These are phyloP conservation scores for Candida pseudocylindracea DNA, from an alignment of 1,139 yeast genomes.

Conservation along the genomic window DNA sequence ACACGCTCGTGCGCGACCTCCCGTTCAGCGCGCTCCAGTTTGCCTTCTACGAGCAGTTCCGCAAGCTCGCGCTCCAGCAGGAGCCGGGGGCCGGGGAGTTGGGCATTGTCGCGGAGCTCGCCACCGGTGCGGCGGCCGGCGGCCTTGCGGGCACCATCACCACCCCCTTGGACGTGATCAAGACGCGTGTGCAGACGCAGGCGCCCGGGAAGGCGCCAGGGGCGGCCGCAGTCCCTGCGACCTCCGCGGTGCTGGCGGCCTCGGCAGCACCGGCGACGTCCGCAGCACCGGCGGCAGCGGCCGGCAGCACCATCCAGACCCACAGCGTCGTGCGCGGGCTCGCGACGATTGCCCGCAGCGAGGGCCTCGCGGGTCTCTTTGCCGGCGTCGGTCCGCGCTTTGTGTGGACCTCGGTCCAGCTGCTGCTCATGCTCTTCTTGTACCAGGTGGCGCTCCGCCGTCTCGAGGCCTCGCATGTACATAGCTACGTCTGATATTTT, in stretches of 20 bases:
- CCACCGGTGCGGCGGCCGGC: constrained; percentile 93
- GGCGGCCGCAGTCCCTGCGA: no score
- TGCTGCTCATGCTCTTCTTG: constrained; percentile 78
- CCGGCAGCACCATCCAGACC: no score
- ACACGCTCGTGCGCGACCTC: constrained; percentile 73
- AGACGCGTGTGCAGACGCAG: constrained; percentile 75
- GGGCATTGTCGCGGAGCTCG: constrained; percentile 38
- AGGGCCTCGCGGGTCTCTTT: constrained; percentile 65
- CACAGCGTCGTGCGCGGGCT: constrained; percentile 7
- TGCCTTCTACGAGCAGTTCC: constrained; percentile 80
- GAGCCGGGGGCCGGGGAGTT: constrained; percentile 18
- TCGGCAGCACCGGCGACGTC: no score
- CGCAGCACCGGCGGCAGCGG: no score
- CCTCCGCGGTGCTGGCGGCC: constrained; percentile 42
- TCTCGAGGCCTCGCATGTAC: background rate
- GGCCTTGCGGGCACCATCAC: constrained; percentile 77
- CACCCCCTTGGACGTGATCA: constrained; percentile 79
- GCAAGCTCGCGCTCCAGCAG: constrained; percentile 32
- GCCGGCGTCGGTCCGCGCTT: constrained; percentile 93
- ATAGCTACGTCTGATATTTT: no score
- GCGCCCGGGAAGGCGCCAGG: constrained; percentile 40
- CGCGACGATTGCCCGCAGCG: constrained; percentile 39
- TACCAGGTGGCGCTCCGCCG: constrained; percentile 35
- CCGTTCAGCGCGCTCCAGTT: constrained; percentile 93
- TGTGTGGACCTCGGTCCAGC: constrained; percentile 91